phyloP scores from a whole-genome alignment of 1,284 basidiomycete genomes.

The Meira miltonrushii region DNA sequence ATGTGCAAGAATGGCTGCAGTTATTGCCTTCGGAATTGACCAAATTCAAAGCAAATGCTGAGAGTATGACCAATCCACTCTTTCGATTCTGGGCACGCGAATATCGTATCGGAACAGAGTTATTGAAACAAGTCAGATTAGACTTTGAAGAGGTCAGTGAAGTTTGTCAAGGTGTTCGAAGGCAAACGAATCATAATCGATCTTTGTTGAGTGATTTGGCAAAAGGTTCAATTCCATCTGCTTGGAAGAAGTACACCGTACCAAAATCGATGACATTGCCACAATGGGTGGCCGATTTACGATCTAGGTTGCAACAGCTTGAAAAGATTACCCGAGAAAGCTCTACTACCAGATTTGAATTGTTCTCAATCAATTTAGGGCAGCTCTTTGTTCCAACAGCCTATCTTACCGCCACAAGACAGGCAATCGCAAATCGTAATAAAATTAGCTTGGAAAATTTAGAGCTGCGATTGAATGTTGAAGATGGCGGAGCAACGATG shows the following conservation, averaged over 20 bases:
- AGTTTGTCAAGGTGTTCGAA: constrained; percentile 29
- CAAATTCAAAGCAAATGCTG: constrained; percentile 17
- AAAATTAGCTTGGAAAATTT: constrained; percentile 41
- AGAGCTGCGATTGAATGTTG: constrained; percentile 24
- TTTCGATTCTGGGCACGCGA: constrained; percentile 51
- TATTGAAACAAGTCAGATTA: constrained; percentile 29
- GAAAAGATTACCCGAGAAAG: constrained; percentile 18
- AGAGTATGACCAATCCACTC: constrained; percentile 38
- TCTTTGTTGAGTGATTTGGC: constrained; percentile 34
- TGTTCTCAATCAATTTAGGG: constrained; percentile 37
- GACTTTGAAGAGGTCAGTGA: constrained; percentile 38
- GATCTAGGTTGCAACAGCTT: constrained; percentile 32
- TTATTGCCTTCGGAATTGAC: constrained; percentile 23
- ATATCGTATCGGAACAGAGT: constrained; percentile 26
- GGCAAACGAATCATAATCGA: constrained; percentile 45
- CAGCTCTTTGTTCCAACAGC: constrained; percentile 43
- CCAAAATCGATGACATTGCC: constrained; percentile 34
- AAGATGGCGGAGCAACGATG: constrained; percentile 25
- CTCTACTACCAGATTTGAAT: constrained; percentile 23
- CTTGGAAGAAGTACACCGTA: constrained; percentile 37
- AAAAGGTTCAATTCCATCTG: constrained; percentile 35
- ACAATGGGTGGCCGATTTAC: constrained; percentile 45
- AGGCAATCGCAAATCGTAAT: constrained; percentile 38
- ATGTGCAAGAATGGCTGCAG: constrained; percentile 34
- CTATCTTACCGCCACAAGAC: constrained; percentile 49